Percentiles rank a stretch among this genome's conserved stretches.
These are phyloP conservation scores for Drosera spatulata DNA, from an alignment of 179 eudicot species.

Conservation along the genomic window DNA sequence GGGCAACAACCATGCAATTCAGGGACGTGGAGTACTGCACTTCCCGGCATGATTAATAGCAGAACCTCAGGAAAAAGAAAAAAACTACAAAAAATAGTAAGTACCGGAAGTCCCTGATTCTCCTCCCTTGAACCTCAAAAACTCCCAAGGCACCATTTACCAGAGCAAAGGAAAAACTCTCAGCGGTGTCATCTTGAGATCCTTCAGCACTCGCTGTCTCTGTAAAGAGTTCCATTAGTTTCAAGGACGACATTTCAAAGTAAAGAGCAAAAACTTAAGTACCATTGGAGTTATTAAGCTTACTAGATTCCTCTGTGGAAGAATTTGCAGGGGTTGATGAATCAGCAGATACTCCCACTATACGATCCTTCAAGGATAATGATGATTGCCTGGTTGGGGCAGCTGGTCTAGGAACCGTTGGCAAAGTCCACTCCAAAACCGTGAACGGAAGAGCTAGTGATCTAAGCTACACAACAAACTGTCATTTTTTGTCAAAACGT, in stretches of 20 bases:
- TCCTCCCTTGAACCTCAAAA: slow-evolving; percentile 95
- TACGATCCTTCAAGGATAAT: slow-evolving; percentile 45
- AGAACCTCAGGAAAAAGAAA: no score
- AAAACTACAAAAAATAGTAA: slow-evolving; percentile 1
- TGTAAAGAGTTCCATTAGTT: slow-evolving; percentile 13
- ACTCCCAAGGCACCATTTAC: slow-evolving; percentile 98
- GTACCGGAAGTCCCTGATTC: slow-evolving; percentile 94
- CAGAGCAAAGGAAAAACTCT: slow-evolving; percentile 92
- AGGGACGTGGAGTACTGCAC: no score
- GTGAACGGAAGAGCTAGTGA: slow-evolving; percentile 99
- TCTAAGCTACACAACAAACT: slow-evolving; percentile 63
- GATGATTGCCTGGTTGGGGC: slow-evolving; percentile 51
- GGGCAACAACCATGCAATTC: neutral
- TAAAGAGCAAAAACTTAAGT: neutral
- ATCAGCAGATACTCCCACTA: slow-evolving; percentile 31
- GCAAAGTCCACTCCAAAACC: slow-evolving; percentile 97
- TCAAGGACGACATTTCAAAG: neutral
- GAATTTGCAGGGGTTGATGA: slow-evolving; percentile 36
- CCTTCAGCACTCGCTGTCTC: slow-evolving; percentile 58
- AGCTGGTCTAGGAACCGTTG: slow-evolving; percentile 78
- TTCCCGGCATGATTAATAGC: no score
- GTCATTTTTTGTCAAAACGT: no score
- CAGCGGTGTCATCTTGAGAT: slow-evolving; percentile 79
- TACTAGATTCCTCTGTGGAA: slow-evolving; percentile 62
- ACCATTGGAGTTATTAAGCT: slow-evolving; percentile 8